These are phyloP conservation scores for Nakazawaea sp. DNA, from an alignment of 805 yeast genomes.

Conservation along the genomic window DNA sequence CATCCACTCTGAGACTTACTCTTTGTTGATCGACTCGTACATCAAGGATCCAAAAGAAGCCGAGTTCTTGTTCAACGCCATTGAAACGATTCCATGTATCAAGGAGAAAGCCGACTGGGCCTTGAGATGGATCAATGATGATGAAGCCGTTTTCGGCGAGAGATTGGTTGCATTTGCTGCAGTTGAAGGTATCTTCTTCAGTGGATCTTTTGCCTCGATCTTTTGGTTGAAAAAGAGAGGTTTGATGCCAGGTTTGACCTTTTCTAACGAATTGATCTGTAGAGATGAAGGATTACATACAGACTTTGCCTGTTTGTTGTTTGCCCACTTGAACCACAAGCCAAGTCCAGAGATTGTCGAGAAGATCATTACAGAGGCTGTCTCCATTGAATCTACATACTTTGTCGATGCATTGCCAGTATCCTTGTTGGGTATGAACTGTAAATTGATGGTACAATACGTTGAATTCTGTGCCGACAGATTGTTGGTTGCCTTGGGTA, in stretches of 20 bases:
- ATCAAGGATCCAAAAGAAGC: constrained; percentile 95
- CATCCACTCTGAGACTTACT: constrained; percentile 96
- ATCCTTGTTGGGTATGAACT: constrained; percentile 91
- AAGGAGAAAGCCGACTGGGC: constrained; percentile 99
- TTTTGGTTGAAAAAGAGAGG: constrained; percentile 99
- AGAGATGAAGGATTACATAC: constrained; percentile 99
- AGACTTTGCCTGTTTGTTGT: constrained; percentile 93
- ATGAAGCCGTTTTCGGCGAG: constrained; percentile 86
- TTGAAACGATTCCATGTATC: constrained; percentile 93
- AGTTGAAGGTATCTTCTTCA: constrained; percentile 97
- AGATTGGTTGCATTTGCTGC: constrained; percentile 98
- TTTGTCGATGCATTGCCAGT: constrained; percentile 94
- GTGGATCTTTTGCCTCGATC: constrained; percentile 97
- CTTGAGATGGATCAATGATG: constrained; percentile 89
- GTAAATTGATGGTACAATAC: constrained; percentile 91
- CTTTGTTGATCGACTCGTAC: constrained; percentile 88
- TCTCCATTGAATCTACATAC: constrained; percentile 86
- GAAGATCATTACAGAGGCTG: constrained; percentile 91
- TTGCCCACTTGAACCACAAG: constrained; percentile 86
- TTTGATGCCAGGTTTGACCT: constrained; percentile 97
- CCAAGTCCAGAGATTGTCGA: constrained; percentile 76
- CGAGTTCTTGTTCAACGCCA: constrained; percentile 87
- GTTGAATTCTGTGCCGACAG: constrained; percentile 98
- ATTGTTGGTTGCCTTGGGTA: constrained; percentile 84
- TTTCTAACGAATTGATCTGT: constrained; percentile 94